Percentiles rank a stretch among this genome's conserved stretches.
Evolutionary conservation across 495 filamentous ascomycete species (phyloP).

Genomic region (Hapsidospora chrysogenum): DNA sequence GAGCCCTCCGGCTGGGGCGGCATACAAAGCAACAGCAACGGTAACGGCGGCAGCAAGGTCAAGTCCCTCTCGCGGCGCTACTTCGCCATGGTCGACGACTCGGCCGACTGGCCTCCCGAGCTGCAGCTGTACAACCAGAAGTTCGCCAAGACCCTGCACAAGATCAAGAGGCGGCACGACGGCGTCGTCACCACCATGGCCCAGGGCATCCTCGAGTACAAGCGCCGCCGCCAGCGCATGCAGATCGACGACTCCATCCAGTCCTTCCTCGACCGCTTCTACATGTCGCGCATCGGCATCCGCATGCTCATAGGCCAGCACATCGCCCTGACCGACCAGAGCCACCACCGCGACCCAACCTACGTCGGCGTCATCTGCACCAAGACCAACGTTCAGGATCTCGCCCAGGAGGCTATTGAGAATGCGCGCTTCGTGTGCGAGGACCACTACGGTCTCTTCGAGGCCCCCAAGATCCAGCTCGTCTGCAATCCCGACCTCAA

Average conservation of each 20-base stretch:
- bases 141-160: constrained; percentile 69
- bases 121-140: constrained; percentile 83
- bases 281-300: constrained; percentile 99
- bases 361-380: constrained; percentile 99
- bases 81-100: constrained; percentile 81
- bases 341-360: constrained; percentile 66
- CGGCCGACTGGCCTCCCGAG: constrained; percentile 83
- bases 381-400: constrained; percentile 89
- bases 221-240: constrained; percentile 88
- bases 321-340: constrained; percentile 88
- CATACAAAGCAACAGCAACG: constrained; percentile 26
- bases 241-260: constrained; percentile 97
- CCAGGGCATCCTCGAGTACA: constrained; percentile 95
- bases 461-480: constrained; percentile 90
- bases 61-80: constrained; percentile 52
- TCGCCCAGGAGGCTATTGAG: constrained; percentile 93
- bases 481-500: constrained; percentile 83
- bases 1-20: constrained; percentile 66
- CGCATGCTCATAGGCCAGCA: constrained; percentile 98
- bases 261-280: constrained; percentile 92
- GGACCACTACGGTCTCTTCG: constrained; percentile 95
- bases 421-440: constrained; percentile 98
- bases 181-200: constrained; percentile 90
- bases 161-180: constrained; percentile 92
- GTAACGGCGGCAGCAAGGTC: constrained; percentile 26